A percentile compares a stretch with the other conserved stretches of the same genome.
These are phyloP conservation scores for Tetrastigma voinierianum DNA, from an alignment of 164 flowering plant species.

Conservation along the genomic window DNA sequence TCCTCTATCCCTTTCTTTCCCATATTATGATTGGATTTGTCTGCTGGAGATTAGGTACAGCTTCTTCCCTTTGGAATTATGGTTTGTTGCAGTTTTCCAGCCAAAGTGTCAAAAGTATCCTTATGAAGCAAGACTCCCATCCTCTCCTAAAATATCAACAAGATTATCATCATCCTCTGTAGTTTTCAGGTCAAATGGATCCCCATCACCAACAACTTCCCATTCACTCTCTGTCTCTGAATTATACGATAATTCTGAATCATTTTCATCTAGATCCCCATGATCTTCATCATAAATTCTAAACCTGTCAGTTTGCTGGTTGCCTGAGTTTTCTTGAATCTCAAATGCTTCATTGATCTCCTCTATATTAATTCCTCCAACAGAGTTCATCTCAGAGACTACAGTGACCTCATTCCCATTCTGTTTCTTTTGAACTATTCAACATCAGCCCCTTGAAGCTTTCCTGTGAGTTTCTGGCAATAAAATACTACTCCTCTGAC, in stretches of 20 bases:
- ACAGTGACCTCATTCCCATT: constrained; percentile 23
- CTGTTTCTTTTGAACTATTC: constrained; percentile 20
- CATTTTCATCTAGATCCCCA: constrained; percentile 35
- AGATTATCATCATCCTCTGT: constrained; percentile 22
- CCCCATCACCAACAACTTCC: constrained; percentile 38
- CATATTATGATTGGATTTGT: constrained; percentile 11
- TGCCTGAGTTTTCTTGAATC: constrained; percentile 25
- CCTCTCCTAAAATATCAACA: constrained; percentile 36
- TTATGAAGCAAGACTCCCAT: constrained; percentile 53
- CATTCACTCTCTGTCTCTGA: constrained; percentile 64
- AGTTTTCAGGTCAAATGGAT: constrained; percentile 12
- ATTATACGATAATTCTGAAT: constrained; percentile 42
- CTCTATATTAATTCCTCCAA: constrained; percentile 47
- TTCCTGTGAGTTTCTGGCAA: constrained; percentile 70
- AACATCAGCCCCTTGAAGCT: constrained; percentile 48
- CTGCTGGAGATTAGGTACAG: constrained; percentile 10
- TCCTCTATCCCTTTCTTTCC: constrained; percentile 18
- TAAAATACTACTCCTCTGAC: constrained; percentile 83
- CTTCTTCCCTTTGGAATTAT: constrained; percentile 17
- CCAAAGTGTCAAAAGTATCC: constrained; percentile 78
- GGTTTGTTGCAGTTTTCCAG: constrained; percentile 30
- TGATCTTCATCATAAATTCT: constrained; percentile 53
- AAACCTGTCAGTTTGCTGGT: constrained; percentile 53
- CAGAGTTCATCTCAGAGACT: constrained; percentile 19
- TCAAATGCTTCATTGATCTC: constrained; percentile 81